A percentile compares a stretch with the other conserved stretches of the same genome.
These are phyloP conservation scores for Arabidopsis arenosa DNA, from an alignment of 345 rosid species.

Conservation along the genomic window DNA sequence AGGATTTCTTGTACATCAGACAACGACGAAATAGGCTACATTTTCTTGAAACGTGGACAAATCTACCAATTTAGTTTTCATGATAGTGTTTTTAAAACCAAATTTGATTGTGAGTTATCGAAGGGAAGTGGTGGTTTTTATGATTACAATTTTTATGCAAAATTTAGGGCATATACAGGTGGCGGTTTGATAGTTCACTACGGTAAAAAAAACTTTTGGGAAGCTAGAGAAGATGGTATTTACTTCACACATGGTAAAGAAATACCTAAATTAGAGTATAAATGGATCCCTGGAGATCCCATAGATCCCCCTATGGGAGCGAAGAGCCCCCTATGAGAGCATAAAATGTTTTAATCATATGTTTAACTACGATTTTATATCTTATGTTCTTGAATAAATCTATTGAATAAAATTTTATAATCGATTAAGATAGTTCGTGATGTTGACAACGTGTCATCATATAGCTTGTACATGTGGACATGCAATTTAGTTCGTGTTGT, in stretches of 20 bases:
- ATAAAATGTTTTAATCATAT: background rate
- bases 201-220: background rate
- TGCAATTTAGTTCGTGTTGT: too few relatives aligned
- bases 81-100: background rate
- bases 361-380: background rate
- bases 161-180: background rate
- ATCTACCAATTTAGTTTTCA: background rate
- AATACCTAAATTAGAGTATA: background rate
- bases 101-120: background rate
- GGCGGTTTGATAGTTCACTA: background rate
- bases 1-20: background rate
- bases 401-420: too few relatives aligned
- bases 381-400: background rate
- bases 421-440: background rate
- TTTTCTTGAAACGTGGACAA: background rate
- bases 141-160: too few relatives aligned
- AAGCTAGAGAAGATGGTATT: background rate
- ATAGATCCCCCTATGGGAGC: too few relatives aligned
- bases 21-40: background rate
- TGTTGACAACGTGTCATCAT: too few relatives aligned
- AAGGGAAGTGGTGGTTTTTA: background rate
- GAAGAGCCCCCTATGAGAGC: too few relatives aligned
- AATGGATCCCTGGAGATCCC: background rate
- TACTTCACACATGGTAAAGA: background rate
- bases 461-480: too few relatives aligned